A percentile compares a stretch with the other conserved stretches of the same genome.
Evolutionary conservation across 306 rosid species (phyloP).

Genomic region (Trichosanthes truncata): DNA sequence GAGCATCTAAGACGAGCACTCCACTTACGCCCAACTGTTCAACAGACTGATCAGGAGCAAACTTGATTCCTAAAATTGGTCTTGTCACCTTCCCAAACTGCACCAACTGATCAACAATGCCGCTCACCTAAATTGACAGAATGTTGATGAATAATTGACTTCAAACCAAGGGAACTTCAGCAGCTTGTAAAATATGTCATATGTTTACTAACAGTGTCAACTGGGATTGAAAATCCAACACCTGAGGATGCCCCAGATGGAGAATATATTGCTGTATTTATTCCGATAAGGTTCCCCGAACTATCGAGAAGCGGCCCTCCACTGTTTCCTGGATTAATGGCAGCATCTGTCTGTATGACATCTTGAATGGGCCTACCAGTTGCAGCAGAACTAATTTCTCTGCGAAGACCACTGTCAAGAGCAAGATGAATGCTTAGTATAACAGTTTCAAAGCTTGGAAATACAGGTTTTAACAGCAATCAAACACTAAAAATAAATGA

Average conservation of each 20-base stretch:
- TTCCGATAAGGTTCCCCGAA: slow-evolving; percentile 89
- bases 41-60: slow-evolving; percentile 99
- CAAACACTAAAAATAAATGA: neutral
- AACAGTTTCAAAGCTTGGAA: neutral
- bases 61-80: slow-evolving; percentile 94
- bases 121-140: slow-evolving; percentile 49
- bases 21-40: slow-evolving; percentile 95
- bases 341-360: slow-evolving; percentile 99
- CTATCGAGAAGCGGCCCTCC: slow-evolving; percentile 99
- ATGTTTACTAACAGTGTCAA: slow-evolving; percentile 72
- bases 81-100: slow-evolving; percentile 93
- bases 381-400: slow-evolving; percentile 99
- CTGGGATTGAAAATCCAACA: slow-evolving; percentile 97
- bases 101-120: slow-evolving; percentile 96
- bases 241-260: slow-evolving; percentile 98
- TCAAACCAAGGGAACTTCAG: slow-evolving; percentile 8
- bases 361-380: slow-evolving; percentile 99
- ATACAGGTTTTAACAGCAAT: neutral
- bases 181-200: neutral
- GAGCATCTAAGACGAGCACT: slow-evolving; percentile 95
- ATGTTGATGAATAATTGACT: slow-evolving; percentile 3
- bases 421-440: neutral
- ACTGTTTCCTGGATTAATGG: slow-evolving; percentile 97
- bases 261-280: slow-evolving; percentile 94
- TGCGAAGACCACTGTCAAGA: slow-evolving; percentile 69